Conservation (phyloP, 164 flowering plant species). For the Hamamelis virginiana region DNA sequence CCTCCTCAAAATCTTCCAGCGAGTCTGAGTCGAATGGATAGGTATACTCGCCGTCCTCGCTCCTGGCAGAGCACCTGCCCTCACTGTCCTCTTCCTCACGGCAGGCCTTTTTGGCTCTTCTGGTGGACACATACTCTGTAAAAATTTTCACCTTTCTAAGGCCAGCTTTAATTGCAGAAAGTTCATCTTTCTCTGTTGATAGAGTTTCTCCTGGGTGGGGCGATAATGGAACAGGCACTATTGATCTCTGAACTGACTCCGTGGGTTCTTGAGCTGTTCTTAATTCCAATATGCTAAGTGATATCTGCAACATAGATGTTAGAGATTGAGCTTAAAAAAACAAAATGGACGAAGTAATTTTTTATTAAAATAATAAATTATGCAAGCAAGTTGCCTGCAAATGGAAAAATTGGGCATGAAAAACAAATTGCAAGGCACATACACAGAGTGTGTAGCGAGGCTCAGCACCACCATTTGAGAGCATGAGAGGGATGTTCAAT, state of each 20-base stretch:
- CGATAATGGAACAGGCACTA: constrained; percentile 50
- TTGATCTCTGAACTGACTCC: constrained; percentile 48
- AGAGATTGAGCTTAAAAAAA: not conserved
- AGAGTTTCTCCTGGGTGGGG: constrained; percentile 43
- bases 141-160: constrained; percentile 86
- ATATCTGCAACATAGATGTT: constrained; percentile 39
- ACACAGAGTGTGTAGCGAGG: constrained; percentile 60
- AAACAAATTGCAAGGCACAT: constrained; percentile 27
- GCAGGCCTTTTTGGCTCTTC: constrained; percentile 76
- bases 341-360: not conserved
- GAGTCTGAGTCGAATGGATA: constrained; percentile 87
- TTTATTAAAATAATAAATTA: no score
- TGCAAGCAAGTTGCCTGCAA: not conserved
- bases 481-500: constrained; percentile 54
- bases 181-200: constrained; percentile 72
- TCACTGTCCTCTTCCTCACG: constrained; percentile 83
- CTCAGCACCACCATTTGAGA: constrained; percentile 38
- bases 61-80: constrained; percentile 62
- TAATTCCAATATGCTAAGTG: constrained; percentile 61
- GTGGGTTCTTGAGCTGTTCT: constrained; percentile 56
- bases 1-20: constrained; percentile 66
- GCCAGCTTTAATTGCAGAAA: constrained; percentile 95
- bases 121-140: constrained; percentile 71
- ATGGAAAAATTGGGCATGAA: not conserved
- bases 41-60: constrained; percentile 74